Percentiles rank a stretch among this genome's conserved stretches.
Evolutionary conservation across 495 filamentous ascomycete species (phyloP).

Genomic region (Cercophora newfieldiana): DNA sequence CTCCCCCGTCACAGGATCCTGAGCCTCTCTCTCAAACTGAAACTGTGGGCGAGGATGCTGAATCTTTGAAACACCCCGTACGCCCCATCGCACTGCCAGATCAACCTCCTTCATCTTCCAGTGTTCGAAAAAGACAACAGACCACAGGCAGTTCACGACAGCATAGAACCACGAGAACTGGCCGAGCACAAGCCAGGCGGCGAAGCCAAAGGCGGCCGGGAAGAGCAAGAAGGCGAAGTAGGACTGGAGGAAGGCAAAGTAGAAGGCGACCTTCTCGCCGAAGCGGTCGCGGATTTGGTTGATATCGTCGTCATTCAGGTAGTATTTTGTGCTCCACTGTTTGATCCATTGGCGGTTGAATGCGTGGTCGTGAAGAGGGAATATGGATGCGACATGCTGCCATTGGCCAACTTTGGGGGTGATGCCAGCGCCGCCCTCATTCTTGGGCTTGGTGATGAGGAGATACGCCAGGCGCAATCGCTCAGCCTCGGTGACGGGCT

Average conservation of each 20-base stretch:
- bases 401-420: constrained; percentile 79
- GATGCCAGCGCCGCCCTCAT: constrained; percentile 88
- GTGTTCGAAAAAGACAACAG: constrained; percentile 88
- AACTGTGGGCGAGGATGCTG: constrained; percentile 77
- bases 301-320: constrained; percentile 74
- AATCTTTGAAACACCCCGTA: constrained; percentile 81
- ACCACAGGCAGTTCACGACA: constrained; percentile 80
- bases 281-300: constrained; percentile 83
- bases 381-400: constrained; percentile 81
- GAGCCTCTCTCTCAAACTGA: constrained; percentile 68
- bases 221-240: constrained; percentile 87
- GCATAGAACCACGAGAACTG: constrained; percentile 84
- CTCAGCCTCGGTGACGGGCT: constrained; percentile 84
- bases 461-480: constrained; percentile 80
- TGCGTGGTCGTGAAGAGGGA: constrained; percentile 81
- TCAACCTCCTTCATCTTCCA: constrained; percentile 96
- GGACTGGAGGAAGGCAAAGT: constrained; percentile 92
- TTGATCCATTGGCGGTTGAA: constrained; percentile 92
- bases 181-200: constrained; percentile 79
- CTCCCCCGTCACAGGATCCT: constrained; percentile 86
- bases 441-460: constrained; percentile 77
- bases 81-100: constrained; percentile 87
- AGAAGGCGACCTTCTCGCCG: constrained; percentile 93
- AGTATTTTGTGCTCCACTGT: constrained; percentile 80
- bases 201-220: constrained; percentile 79